Conservation (phyloP, 768 basidiomycete genomes). For the Pleurotus djamor region DNA sequence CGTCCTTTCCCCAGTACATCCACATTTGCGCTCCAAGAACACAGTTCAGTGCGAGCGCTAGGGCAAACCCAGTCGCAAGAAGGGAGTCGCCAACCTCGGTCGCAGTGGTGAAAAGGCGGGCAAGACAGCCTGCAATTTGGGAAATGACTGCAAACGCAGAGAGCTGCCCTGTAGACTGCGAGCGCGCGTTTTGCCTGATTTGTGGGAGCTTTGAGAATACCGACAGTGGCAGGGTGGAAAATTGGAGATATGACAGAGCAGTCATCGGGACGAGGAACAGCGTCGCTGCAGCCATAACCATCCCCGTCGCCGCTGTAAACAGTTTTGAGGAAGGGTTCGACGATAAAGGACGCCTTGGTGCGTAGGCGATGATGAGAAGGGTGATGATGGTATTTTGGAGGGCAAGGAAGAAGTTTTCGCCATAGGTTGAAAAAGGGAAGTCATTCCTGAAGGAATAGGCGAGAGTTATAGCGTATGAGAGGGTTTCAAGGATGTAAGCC, state of each 20-base stretch:
- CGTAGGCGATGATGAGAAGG: slow-evolving; percentile 76
- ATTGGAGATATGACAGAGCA: slow-evolving; percentile 68
- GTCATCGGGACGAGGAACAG: slow-evolving; percentile 48
- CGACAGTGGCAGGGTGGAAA: slow-evolving; percentile 86
- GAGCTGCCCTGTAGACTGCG: slow-evolving; percentile 86
- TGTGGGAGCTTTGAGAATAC: slow-evolving; percentile 94
- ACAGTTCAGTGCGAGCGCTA: slow-evolving; percentile 80
- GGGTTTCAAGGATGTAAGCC: slow-evolving; percentile 88
- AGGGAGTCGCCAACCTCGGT: slow-evolving; percentile 85
- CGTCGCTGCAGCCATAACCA: slow-evolving; percentile 24
- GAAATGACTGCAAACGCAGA: slow-evolving; percentile 90
- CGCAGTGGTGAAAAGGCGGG: slow-evolving; percentile 89
- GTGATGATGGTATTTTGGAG: slow-evolving; percentile 88
- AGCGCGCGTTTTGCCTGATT: slow-evolving; percentile 76
- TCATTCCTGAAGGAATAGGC: slow-evolving; percentile 81
- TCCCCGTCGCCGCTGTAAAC: slow-evolving; percentile 24
- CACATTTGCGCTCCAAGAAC: slow-evolving; percentile 86
- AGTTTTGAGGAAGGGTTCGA: slow-evolving; percentile 19
- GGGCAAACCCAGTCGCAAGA: slow-evolving; percentile 79
- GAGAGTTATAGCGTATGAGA: slow-evolving; percentile 86
- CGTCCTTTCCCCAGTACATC: slow-evolving; percentile 71
- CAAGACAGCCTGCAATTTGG: slow-evolving; percentile 86
- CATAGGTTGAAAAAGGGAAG: slow-evolving; percentile 97
- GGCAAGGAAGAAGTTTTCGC: slow-evolving; percentile 94
- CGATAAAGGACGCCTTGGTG: slow-evolving; percentile 28